Conservation (phyloP, 2,329 filamentous ascomycete genomes). For the Colletotrichum liriopes region DNA sequence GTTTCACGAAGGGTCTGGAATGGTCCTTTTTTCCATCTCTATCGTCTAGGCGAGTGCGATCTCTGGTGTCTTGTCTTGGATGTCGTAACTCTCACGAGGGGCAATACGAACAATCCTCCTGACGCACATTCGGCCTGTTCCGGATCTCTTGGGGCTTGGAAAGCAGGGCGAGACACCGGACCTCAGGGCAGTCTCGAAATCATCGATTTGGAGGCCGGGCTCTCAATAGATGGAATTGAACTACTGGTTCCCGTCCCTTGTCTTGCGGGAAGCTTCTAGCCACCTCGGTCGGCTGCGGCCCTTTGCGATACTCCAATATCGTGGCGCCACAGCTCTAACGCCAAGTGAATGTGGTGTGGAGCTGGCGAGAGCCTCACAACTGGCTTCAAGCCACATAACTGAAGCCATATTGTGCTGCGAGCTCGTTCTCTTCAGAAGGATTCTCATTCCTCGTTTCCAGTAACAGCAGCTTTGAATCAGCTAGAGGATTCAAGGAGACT, state of each 20-base stretch:
- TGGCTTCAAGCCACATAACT: too few relatives aligned
- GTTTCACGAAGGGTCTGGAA: conserved; percentile 36
- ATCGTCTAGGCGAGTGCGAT: background rate
- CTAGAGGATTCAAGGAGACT: too few relatives aligned
- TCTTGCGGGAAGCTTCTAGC: background rate
- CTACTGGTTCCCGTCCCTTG: background rate
- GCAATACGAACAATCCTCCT: conserved; percentile 1
- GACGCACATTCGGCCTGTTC: conserved; percentile 18
- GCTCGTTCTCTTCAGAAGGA: background rate
- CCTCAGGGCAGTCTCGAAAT: background rate
- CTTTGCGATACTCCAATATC: background rate
- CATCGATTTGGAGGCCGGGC: background rate
- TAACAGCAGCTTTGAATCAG: background rate
- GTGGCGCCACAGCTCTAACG: too few relatives aligned
- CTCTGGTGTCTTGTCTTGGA: background rate
- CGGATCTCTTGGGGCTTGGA: background rate
- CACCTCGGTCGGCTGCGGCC: background rate
- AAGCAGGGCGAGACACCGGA: conserved; percentile 19
- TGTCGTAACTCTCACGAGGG: background rate
- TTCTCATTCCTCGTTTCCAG: background rate
- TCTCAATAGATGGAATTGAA: background rate
- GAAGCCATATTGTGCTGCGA: too few relatives aligned
- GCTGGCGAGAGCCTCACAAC: too few relatives aligned
- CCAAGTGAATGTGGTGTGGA: too few relatives aligned
- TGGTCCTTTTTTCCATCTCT: conserved; percentile 3